Percentiles rank a stretch among this genome's conserved stretches.
Conservation (phyloP, 2,329 filamentous ascomycete species). For the Escovopsis sp. region DNA sequence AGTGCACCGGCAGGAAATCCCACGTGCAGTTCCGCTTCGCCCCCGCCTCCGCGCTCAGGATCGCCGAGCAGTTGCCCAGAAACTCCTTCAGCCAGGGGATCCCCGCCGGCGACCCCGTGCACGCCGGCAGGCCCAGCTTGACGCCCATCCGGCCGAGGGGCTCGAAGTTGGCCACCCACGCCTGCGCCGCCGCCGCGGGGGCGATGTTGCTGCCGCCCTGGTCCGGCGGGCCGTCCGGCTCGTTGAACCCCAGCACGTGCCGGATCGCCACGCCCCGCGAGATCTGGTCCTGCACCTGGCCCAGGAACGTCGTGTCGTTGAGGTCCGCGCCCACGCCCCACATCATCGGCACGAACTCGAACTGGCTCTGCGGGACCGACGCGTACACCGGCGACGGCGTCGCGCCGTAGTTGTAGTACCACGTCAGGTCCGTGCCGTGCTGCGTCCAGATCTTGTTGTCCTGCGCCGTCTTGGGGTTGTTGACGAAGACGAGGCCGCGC, state of each 20-base stretch:
- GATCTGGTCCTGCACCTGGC: slow-evolving; percentile 41
- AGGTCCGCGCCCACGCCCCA: slow-evolving; percentile 44
- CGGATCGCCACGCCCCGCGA: slow-evolving; percentile 39
- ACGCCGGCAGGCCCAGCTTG: slow-evolving; percentile 55
- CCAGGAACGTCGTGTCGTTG: slow-evolving; percentile 44
- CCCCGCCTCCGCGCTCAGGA: slow-evolving; percentile 32
- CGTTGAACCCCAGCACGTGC: slow-evolving; percentile 65
- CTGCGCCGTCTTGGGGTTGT: slow-evolving; percentile 34
- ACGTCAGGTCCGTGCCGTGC: slow-evolving; percentile 45
- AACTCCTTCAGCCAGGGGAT: slow-evolving; percentile 55
- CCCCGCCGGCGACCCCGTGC: slow-evolving; percentile 46
- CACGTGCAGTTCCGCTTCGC: slow-evolving; percentile 39
- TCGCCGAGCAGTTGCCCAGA: slow-evolving; percentile 44
- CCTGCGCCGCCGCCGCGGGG: slow-evolving; percentile 45
- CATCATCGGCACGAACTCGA: slow-evolving; percentile 72
- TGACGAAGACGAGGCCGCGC: slow-evolving; percentile 61
- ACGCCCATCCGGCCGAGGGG: slow-evolving; percentile 51
- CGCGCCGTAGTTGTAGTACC: slow-evolving; percentile 72
- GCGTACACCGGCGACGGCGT: slow-evolving; percentile 39
- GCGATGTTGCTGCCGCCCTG: slow-evolving; percentile 49
- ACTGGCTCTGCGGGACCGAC: slow-evolving; percentile 32
- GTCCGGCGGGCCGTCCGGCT: slow-evolving; percentile 46
- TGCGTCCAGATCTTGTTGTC: slow-evolving; percentile 55
- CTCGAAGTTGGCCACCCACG: slow-evolving; percentile 59
- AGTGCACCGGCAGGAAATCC: slow-evolving; percentile 50